Conservation (phyloP, 2,329 filamentous ascomycete genomes). For the Microdochium nivale region DNA sequence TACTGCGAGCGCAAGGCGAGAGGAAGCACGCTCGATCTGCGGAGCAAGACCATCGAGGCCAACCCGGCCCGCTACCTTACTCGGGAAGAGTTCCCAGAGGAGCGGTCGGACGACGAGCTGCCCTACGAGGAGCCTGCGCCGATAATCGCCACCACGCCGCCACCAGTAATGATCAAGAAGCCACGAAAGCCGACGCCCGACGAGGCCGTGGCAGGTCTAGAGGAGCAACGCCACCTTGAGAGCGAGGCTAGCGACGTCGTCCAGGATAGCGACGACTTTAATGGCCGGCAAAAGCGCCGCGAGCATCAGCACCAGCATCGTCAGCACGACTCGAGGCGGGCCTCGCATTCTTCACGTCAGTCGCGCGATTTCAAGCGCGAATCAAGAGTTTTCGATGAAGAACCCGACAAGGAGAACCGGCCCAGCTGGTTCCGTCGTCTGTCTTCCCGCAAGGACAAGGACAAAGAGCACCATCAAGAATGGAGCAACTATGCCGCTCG, state of each 20-base stretch:
- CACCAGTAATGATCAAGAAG: not conserved
- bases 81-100: not conserved
- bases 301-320: not conserved
- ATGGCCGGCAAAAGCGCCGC: not conserved
- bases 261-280: conserved; percentile 2
- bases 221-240: not conserved
- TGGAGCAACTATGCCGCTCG: not conserved
- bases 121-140: not conserved
- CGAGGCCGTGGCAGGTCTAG: not conserved
- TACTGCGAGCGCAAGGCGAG: conserved; percentile 17
- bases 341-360: not conserved
- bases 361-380: not conserved
- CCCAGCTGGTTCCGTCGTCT: not conserved
- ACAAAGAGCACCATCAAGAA: not conserved
- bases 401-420: not conserved
- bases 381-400: not conserved
- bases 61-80: not conserved
- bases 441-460: not conserved
- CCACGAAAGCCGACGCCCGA: not conserved
- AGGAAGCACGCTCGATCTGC: not conserved
- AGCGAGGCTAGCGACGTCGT: conserved; percentile 3
- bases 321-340: not conserved
- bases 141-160: not conserved
- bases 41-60: not conserved
- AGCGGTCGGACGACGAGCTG: not conserved